Conservation (phyloP, 1,284 basidiomycete genomes). For the Cronartium ribicola region DNA sequence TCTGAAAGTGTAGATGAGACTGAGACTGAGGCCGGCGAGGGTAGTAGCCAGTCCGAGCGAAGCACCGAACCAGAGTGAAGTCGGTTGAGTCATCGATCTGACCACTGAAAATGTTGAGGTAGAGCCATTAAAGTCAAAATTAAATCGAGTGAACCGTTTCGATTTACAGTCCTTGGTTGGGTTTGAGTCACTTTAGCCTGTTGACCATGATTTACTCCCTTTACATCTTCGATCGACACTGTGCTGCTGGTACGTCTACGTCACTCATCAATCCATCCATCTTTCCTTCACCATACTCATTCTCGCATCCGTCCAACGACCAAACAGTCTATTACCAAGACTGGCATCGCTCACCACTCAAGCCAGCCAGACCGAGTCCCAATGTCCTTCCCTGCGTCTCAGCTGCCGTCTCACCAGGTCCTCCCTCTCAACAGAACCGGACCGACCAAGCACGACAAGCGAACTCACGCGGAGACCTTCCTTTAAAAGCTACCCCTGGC, state of each 20-base stretch:
- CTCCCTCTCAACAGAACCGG: background rate
- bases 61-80: too few species aligned
- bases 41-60: too few species aligned
- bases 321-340: conserved; percentile 41
- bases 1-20: too few species aligned
- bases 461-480: conserved; percentile 14
- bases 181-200: background rate
- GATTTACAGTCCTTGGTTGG: background rate
- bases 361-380: conserved; percentile 23
- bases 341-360: conserved; percentile 36
- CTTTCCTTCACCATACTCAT: background rate
- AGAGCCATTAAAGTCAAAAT: too few species aligned
- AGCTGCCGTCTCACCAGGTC: conserved; percentile 11
- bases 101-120: too few species aligned
- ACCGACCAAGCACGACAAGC: conserved; percentile 14
- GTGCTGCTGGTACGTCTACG: conserved; percentile 17
- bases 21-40: too few species aligned
- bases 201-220: conserved; percentile 38
- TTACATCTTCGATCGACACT: conserved; percentile 41
- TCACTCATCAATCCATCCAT: background rate
- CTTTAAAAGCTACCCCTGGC: conserved; percentile 17
- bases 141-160: too few species aligned
- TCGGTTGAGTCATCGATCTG: too few species aligned
- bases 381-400: conserved; percentile 37
- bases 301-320: background rate